Conservation (phyloP, 139 green algal genomes). For the Pleodorina starrii region DNA sequence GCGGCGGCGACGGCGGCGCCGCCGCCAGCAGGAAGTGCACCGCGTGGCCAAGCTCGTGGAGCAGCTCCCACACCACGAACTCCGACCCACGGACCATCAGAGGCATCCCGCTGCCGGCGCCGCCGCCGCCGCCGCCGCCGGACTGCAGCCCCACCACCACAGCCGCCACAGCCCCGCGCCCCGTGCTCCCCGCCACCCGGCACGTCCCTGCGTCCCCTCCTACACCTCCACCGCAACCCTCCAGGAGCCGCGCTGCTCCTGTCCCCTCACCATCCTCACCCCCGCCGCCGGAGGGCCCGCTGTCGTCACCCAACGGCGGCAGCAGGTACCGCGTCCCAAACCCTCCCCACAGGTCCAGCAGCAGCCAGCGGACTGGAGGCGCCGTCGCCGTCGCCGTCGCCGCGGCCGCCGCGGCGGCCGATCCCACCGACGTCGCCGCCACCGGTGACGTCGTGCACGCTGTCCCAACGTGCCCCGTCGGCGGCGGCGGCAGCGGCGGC, state of each 20-base stretch:
- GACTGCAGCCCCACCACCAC: conserved; percentile 42
- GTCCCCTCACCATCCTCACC: no score
- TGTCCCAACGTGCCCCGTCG: no score
- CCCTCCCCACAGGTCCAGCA: neutral
- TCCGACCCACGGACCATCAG: conserved; percentile 3
- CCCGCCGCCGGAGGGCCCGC: neutral
- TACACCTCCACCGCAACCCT: no score
- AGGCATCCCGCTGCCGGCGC: neutral
- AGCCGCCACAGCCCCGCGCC: no score
- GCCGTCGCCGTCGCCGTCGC: neutral
- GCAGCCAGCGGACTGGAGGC: neutral
- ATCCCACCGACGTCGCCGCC: neutral
- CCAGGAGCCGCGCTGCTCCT: no score
- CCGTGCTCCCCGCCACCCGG: no score
- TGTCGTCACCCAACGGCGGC: neutral
- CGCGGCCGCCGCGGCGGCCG: neutral
- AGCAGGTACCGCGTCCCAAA: conserved; percentile 33
- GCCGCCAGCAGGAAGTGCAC: conserved; percentile 37
- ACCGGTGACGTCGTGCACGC: no score
- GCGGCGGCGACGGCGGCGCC: neutral
- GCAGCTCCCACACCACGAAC: conserved; percentile 41
- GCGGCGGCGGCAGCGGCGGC: no score
- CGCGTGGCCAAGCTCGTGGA: conserved; percentile 42
- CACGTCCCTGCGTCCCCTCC: no score
- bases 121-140: neutral